Evolutionary conservation across 306 rosid species (phyloP).

Genomic region (Acacia confusa): DNA sequence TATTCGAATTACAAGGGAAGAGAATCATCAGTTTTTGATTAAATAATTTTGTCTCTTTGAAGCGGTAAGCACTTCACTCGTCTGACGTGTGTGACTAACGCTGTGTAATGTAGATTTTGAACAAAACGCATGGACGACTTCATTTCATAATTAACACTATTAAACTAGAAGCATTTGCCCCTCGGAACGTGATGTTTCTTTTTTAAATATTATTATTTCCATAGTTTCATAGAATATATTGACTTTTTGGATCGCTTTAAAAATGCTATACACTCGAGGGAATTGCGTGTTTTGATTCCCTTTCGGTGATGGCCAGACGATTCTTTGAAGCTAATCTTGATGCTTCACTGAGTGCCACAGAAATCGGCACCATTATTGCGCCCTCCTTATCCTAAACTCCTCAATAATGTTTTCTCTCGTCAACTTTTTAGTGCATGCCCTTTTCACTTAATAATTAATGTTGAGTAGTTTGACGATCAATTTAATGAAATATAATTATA

Average conservation of each 20-base stretch:
- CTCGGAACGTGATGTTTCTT: too few relatives aligned
- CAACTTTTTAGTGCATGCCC: too few relatives aligned
- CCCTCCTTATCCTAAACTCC: background rate
- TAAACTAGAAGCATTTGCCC: too few relatives aligned
- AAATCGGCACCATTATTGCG: background rate
- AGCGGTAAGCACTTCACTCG: background rate
- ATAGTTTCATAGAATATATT: too few relatives aligned
- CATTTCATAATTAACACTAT: background rate
- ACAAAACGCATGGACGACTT: background rate
- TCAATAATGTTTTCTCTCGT: background rate
- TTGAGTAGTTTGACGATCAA: background rate
- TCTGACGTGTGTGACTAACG: background rate
- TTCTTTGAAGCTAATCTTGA: background rate
- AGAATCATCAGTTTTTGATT: background rate
- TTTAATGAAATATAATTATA: too few relatives aligned
- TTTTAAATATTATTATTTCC: too few relatives aligned
- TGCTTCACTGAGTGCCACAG: background rate
- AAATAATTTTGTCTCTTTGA: background rate
- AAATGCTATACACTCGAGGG: too few relatives aligned
- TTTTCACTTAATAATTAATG: background rate
- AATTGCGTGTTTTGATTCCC: background rate
- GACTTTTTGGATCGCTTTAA: too few relatives aligned
- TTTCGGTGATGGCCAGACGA: too few relatives aligned
- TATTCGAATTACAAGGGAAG: background rate
- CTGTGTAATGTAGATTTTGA: background rate